Evolutionary conservation across 495 filamentous ascomycete genomes (phyloP).

Genomic region (Aspergillus sclerotiicarbonarius): DNA sequence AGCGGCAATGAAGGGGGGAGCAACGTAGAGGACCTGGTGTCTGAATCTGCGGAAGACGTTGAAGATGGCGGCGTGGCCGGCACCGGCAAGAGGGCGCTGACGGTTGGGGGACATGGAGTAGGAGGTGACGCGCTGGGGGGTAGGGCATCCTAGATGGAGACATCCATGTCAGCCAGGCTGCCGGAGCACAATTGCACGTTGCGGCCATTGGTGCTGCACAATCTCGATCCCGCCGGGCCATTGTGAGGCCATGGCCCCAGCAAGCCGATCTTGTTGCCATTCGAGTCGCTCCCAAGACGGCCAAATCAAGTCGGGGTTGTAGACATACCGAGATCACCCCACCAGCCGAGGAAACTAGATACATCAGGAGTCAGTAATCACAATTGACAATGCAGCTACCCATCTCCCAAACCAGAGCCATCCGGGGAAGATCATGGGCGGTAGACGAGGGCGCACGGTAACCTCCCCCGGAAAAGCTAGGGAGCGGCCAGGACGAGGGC

Average conservation of each 20-base stretch:
- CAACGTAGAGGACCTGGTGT: slow-evolving; percentile 75
- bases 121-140: slow-evolving; percentile 61
- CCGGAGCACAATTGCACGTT: neutral
- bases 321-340: slow-evolving; percentile 81
- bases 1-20: slow-evolving; percentile 70
- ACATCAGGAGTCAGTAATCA: slow-evolving; percentile 26
- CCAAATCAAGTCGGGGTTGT: slow-evolving; percentile 7
- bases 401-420: neutral
- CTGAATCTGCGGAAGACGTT: slow-evolving; percentile 58
- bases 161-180: slow-evolving; percentile 7
- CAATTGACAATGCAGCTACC: neutral
- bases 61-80: slow-evolving; percentile 62
- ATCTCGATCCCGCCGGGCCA: neutral
- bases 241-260: neutral
- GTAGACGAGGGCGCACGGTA: slow-evolving; percentile 9
- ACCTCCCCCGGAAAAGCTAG: slow-evolving; percentile 8
- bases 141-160: slow-evolving; percentile 38
- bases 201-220: neutral
- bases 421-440: neutral
- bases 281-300: neutral
- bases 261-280: neutral
- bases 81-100: slow-evolving; percentile 63
- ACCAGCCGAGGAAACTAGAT: slow-evolving; percentile 76
- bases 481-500: neutral
- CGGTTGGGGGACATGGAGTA: slow-evolving; percentile 64